These are phyloP conservation scores for Acacia melanoxylon DNA, from an alignment of 306 rosid species.

Conservation along the genomic window DNA sequence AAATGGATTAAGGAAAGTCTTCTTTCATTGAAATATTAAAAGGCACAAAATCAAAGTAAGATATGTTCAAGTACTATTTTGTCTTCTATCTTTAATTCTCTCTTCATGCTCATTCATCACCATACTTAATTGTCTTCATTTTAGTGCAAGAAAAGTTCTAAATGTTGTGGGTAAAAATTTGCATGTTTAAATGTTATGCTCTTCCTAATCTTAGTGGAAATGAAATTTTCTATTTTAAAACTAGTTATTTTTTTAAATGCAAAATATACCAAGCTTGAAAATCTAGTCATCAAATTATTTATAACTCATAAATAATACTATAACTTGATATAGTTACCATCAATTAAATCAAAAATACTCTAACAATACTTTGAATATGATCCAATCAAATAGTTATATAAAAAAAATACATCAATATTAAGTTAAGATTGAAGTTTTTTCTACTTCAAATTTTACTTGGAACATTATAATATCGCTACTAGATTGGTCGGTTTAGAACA, in stretches of 20 bases:
- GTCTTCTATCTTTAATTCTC: background rate
- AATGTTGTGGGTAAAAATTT: background rate
- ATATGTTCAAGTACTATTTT: background rate
- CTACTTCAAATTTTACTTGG: too few species aligned
- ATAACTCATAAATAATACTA: too few species aligned
- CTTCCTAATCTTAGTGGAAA: background rate
- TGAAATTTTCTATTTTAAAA: background rate
- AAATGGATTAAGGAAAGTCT: slow-evolving; percentile 6
- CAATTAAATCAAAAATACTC: too few species aligned
- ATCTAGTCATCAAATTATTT: background rate
- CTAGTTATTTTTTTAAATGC: background rate
- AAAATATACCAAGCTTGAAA: background rate
- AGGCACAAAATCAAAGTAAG: slow-evolving; percentile 18
- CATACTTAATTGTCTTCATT: background rate
- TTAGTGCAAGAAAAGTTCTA: too few species aligned
- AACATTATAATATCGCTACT: too few species aligned
- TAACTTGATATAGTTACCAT: background rate
- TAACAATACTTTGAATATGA: too few species aligned
- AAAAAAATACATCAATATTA: too few species aligned
- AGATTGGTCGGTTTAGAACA: too few species aligned
- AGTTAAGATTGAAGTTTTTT: too few species aligned
- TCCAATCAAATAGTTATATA: too few species aligned
- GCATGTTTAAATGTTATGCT: background rate
- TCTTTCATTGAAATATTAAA: background rate
- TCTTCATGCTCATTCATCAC: background rate